Base-by-base conservation (phyloP, 768 basidiomycete genomes). In the Leccinum fibrillosum region DNA sequence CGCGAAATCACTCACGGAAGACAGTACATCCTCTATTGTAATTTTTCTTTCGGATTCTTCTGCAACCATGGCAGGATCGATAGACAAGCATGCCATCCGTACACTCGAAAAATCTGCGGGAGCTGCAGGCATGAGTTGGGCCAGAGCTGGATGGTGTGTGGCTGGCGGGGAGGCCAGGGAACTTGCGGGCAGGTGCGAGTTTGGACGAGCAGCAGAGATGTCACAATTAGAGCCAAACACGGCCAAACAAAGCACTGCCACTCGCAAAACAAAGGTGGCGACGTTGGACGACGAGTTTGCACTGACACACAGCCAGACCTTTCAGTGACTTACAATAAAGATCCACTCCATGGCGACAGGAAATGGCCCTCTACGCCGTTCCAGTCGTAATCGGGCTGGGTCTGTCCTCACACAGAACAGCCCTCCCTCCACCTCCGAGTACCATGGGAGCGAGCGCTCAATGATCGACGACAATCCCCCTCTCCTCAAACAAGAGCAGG, bases 361-460 rank as follows among this genome's bases (percentile, higher is more conserved):
- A 4, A 64, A 56, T 48, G 48, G 2, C 32, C 50, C 61, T 13
- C 30, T 63, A 7, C 71, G 72, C 12, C 72, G 70, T 58, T 73
- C 72, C 1, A 25, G 51, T 54, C 65, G 69, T 30, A 10, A 53
- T 55, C 64, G 66, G 12, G 61, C 64, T 4, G 62, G 66, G 26
- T 70, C 66, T 5, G 28, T 66, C 59, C 52, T 39, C 12, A 68
- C 63, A 1, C 64, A 67, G 39, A 70, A 58, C 35, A 71, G 66
- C 54, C 62, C 61, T 2, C 48, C 71, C 13, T 72, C 71, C 32
- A 63, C 71, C 48, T 72, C 72, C 52, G 72, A 72, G 49, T 72
- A 72, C 56, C 67, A 69, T 32, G 71, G 55, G 44, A 72, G 73
- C 60, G 73, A 74, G 51, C 70, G 66, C 69, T 74, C 72, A 26